Evolutionary conservation across 768 basidiomycete species (phyloP).

Genomic region (Serendipita sp.): DNA sequence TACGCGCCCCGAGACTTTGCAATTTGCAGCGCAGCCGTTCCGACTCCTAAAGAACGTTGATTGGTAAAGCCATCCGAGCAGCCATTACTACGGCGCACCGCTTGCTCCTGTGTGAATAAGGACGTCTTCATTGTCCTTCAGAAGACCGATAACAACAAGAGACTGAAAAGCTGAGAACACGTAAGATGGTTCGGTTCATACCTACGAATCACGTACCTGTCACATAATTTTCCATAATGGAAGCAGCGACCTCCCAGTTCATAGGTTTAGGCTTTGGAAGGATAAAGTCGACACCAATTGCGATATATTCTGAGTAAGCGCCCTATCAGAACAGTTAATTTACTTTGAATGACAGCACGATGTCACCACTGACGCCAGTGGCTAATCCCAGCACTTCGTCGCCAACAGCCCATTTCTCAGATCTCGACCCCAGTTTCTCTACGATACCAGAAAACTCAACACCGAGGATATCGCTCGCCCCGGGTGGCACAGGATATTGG

Average conservation of each 20-base stretch:
- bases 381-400: constrained; percentile 70
- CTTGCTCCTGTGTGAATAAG: constrained; percentile 85
- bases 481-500: constrained; percentile 59
- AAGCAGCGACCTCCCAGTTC: constrained; percentile 72
- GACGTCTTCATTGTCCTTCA: constrained; percentile 56
- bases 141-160: constrained; percentile 46
- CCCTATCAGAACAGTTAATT: constrained; percentile 33
- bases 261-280: constrained; percentile 58
- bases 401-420: constrained; percentile 38
- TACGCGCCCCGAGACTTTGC: constrained; percentile 61
- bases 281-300: constrained; percentile 45
- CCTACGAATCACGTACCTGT: constrained; percentile 38
- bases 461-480: constrained; percentile 58
- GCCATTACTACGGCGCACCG: background rate
- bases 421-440: constrained; percentile 33
- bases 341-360: constrained; percentile 7
- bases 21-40: constrained; percentile 74
- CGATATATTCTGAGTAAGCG: constrained; percentile 80
- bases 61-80: background rate
- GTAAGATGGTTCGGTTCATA: constrained; percentile 1
- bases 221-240: constrained; percentile 74
- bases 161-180: constrained; percentile 38
- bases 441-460: constrained; percentile 73
- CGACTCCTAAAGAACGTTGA: constrained; percentile 38
- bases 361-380: constrained; percentile 42